These are phyloP conservation scores for Phytomonas serpens DNA, from an alignment of 208 protist species.

Conservation along the genomic window DNA sequence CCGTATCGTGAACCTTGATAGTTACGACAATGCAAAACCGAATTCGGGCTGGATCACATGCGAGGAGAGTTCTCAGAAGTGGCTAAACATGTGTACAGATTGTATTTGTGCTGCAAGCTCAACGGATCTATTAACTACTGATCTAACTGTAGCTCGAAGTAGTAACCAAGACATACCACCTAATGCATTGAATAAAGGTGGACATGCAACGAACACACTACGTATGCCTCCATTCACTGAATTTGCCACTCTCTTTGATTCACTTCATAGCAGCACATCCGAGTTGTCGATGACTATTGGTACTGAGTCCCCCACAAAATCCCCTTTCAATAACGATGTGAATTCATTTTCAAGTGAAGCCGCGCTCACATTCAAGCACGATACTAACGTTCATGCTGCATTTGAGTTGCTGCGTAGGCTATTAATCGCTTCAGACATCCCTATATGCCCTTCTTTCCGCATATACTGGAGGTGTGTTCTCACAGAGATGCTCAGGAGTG, in stretches of 20 bases:
- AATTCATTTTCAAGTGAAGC: not conserved
- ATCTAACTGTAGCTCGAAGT: not conserved
- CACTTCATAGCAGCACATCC: not conserved
- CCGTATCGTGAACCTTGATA: slow-evolving; percentile 2
- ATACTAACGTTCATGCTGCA: not conserved
- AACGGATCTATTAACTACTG: not conserved
- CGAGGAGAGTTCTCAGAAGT: not conserved
- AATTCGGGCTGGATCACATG: not conserved
- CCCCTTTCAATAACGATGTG: not conserved
- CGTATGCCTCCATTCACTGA: not conserved
- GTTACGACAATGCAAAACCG: not conserved
- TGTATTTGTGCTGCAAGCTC: not conserved
- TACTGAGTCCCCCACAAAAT: not conserved
- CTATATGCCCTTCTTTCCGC: not conserved
- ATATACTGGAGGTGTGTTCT: slow-evolving; percentile 5
- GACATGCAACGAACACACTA: not conserved
- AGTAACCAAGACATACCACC: not conserved
- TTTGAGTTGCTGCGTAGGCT: not conserved
- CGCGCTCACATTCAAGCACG: not conserved
- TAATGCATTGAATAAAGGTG: not conserved
- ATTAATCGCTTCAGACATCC: not conserved
- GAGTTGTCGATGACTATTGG: not conserved
- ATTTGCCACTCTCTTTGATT: not conserved
- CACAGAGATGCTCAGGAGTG: slow-evolving; percentile 6
- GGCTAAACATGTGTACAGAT: not conserved